Conservation (phyloP, 345 rosid species). For the Eucalyptus regnans region DNA sequence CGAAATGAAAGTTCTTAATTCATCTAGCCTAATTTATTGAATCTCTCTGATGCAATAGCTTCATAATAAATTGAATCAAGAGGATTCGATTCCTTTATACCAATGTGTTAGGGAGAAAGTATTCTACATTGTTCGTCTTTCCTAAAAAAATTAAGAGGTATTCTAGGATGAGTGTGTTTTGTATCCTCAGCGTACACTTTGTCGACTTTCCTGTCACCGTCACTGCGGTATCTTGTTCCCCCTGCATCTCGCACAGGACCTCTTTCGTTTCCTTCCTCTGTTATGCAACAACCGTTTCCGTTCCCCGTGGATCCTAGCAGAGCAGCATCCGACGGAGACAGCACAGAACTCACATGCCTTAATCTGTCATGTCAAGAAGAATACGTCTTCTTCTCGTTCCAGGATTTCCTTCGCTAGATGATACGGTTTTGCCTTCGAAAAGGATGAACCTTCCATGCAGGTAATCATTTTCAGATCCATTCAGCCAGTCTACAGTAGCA, state of each 20-base stretch:
- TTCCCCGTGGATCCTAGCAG: no score
- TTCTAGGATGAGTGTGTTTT: no score
- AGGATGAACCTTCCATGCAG: not conserved
- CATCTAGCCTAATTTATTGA: not conserved
- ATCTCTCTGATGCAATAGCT: no score
- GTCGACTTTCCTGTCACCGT: no score
- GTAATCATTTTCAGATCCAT: not conserved
- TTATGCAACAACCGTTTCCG: not conserved
- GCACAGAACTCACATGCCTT: no score
- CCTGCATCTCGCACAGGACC: slow-evolving; percentile 1
- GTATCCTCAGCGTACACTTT: no score
- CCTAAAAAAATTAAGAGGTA: no score
- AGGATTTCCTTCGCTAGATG: not conserved
- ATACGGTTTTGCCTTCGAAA: not conserved
- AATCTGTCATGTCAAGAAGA: not conserved
- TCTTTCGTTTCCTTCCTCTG: slow-evolving; percentile 5
- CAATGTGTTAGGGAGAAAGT: no score
- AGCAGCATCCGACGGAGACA: no score
- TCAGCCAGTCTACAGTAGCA: not conserved
- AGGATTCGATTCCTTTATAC: no score
- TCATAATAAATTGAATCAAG: no score
- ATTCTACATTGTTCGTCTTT: no score
- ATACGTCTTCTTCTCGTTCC: not conserved
- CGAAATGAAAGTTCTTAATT: not conserved
- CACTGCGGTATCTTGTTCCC: not conserved